Evolutionary conservation across 2,329 filamentous ascomycete species (phyloP).

Genomic region (Uncinocarpus reesii): DNA sequence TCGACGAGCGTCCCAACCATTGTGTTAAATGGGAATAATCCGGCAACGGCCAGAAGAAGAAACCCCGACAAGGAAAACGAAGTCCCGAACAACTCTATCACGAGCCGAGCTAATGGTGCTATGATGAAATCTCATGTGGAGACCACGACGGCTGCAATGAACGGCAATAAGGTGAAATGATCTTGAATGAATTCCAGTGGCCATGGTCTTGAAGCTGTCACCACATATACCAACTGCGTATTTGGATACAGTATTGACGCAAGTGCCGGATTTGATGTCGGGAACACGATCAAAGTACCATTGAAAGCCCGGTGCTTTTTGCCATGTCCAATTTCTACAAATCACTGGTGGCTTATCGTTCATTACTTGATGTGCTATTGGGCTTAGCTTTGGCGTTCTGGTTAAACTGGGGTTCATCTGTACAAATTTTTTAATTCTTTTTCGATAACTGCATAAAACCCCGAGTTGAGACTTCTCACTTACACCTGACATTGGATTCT

Average conservation of each 20-base stretch:
- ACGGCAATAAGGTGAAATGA: conserved; percentile 4
- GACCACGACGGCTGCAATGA: background rate
- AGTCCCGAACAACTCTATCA: background rate
- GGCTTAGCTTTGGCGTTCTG: conserved; percentile 8
- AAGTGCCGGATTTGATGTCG: background rate
- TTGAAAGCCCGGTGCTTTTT: background rate
- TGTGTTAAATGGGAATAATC: conserved; percentile 7
- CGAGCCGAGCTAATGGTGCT: conserved; percentile 1
- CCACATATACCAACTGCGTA: background rate
- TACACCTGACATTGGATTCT: too few relatives aligned
- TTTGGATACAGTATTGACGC: background rate
- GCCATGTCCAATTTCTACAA: background rate
- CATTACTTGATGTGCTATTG: background rate
- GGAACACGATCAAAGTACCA: background rate
- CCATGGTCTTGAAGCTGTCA: background rate
- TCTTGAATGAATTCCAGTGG: background rate
- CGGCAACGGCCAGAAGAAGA: background rate
- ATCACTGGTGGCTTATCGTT: background rate
- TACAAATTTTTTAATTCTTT: background rate
- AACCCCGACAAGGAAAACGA: conserved; percentile 9
- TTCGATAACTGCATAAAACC: background rate
- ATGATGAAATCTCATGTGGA: background rate
- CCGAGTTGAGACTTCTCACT: background rate
- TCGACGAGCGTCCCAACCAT: conserved; percentile 7
- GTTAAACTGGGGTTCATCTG: conserved; percentile 2